Base-by-base conservation (phyloP, 2,329 filamentous ascomycete species). In the Fusarium kyushuense region DNA sequence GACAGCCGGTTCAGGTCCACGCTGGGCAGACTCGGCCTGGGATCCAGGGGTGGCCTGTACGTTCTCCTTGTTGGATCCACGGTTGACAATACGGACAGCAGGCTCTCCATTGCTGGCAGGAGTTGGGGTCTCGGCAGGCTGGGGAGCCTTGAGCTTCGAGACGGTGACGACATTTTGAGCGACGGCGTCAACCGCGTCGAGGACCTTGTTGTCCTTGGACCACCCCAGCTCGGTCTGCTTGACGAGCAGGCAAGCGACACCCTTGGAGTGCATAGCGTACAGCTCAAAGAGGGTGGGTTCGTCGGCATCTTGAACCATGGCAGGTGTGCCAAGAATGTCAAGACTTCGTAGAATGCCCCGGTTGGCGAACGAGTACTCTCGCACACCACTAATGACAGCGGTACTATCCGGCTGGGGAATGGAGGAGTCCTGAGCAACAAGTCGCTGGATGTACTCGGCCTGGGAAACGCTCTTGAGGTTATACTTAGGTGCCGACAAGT, bases 211-310 rank as follows among this genome's bases (percentile, higher is more conserved):
- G 65, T 97, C 93, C 72, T 89, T 88, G 72, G 90, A 91, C 94
- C 94, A 98, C 30, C 96, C 96, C 48, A 99, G 84, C 79, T 98
- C 95, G 52, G 90, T 88, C 76, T 95, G 93, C 78, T 92, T 95
- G 77, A 99, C 89, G 67, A 89, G 90, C 54, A 98, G 78, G 73
- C 92, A 95, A 19, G 94, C 94, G n/a, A 98, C 94, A 64, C 96
- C 96, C 81, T 94, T 96, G 13, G 96, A 97, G 79, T 99, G 95
- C 91, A 97, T 97, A 32, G 93, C 92, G 77, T 99, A 99, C 12
- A 99, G 85, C 82, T 99, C 96, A 75, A 99, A 98, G 16, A 97
- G 82, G 0, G 90, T 89, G 17, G 88, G 88, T 67, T 96, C 91
- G 23, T 91, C 89, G 25, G 84, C 84, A 38, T 87, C 86, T 62